These are phyloP conservation scores for Leccinum truebloodii DNA, from an alignment of 768 basidiomycete genomes.

Conservation along the genomic window DNA sequence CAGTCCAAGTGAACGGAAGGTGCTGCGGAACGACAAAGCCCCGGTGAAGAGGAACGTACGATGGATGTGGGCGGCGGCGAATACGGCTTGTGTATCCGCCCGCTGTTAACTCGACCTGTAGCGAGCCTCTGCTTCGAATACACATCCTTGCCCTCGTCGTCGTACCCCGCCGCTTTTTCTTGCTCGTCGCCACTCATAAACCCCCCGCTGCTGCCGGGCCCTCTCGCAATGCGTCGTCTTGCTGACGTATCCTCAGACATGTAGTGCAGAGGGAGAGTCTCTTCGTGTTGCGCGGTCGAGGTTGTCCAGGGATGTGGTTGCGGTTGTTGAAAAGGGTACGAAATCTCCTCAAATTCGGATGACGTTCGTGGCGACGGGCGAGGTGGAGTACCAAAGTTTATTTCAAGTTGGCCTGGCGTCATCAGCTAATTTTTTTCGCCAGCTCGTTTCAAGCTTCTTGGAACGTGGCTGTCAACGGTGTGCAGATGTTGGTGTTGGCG, in stretches of 20 bases:
- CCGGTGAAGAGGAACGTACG: constrained; percentile 37
- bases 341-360: constrained; percentile 72
- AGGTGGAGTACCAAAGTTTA: constrained; percentile 65
- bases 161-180: constrained; percentile 39
- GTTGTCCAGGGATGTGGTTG: constrained; percentile 32
- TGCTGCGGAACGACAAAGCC: constrained; percentile 12
- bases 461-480: neutral
- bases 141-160: constrained; percentile 69
- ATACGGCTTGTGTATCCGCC: constrained; percentile 59
- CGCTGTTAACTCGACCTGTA: constrained; percentile 49
- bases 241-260: constrained; percentile 52
- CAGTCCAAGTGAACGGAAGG: neutral
- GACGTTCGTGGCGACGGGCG: constrained; percentile 51
- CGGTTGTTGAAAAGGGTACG: constrained; percentile 49
- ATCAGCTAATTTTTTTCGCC: constrained; percentile 42
- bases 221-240: constrained; percentile 45
- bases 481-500: neutral
- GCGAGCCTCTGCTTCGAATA: constrained; percentile 49
- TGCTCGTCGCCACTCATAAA: constrained; percentile 30
- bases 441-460: constrained; percentile 1
- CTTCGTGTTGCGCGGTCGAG: constrained; percentile 31
- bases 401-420: constrained; percentile 64
- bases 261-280: constrained; percentile 52
- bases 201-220: constrained; percentile 34
- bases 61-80: constrained; percentile 68